Evolutionary conservation across 768 basidiomycete genomes (phyloP).

Genomic region (Hydnomerulius pinastri): DNA sequence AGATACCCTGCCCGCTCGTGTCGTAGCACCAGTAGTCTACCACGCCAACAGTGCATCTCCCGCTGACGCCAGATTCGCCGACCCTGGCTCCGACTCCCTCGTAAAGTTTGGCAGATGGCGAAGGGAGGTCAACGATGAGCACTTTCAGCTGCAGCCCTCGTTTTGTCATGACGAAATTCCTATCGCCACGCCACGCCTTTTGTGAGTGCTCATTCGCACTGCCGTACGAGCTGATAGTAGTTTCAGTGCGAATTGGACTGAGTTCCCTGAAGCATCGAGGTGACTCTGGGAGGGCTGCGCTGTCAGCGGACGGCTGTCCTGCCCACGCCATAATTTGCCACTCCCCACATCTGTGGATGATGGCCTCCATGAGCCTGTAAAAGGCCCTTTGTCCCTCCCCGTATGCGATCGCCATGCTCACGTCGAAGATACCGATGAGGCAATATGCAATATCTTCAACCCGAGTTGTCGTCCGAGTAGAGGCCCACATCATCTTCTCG

Average conservation of each 20-base stretch:
- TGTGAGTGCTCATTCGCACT: not conserved
- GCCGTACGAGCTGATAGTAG: not conserved
- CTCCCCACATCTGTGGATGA: conserved; percentile 28
- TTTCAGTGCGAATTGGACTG: not conserved
- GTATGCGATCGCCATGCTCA: conserved; percentile 35
- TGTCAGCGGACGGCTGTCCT: conserved; percentile 26
- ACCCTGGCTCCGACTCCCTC: conserved; percentile 12
- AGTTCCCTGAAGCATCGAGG: conserved; percentile 30
- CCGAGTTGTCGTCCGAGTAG: conserved; percentile 34
- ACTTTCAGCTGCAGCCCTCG: conserved; percentile 31
- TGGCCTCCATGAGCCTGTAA: conserved; percentile 30
- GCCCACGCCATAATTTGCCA: conserved; percentile 37
- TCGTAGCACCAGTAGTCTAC: conserved; percentile 37
- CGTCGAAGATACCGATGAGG: conserved; percentile 36
- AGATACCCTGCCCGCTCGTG: conserved; percentile 22
- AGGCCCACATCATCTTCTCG: conserved; percentile 35
- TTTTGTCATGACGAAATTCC: conserved; percentile 33
- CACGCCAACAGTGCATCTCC: conserved; percentile 26
- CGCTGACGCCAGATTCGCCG: conserved; percentile 17
- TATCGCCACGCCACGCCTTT: conserved; percentile 27
- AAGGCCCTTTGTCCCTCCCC: conserved; percentile 36
- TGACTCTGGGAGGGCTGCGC: conserved; percentile 32
- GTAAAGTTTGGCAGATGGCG: conserved; percentile 12
- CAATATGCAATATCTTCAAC: conserved; percentile 35
- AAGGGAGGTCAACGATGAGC: conserved; percentile 23